Conservation (phyloP, 225 moss, liverwort and hornwort species). For the Sphagnum contortum region DNA sequence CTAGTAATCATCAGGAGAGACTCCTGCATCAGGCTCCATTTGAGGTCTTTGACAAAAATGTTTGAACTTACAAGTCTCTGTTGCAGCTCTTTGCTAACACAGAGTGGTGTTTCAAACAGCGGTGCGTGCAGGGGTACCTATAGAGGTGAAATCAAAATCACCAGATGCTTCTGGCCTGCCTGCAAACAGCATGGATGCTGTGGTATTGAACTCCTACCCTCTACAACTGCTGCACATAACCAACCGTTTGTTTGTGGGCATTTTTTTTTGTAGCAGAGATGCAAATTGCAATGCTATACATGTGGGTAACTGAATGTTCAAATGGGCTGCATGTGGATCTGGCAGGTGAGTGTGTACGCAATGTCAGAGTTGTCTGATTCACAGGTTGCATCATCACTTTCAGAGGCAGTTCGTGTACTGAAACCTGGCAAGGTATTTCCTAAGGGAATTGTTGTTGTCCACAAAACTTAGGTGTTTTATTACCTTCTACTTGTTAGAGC, state of each 20-base stretch:
- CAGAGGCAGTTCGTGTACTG: constrained; percentile 71
- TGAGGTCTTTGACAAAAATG: too few relatives aligned
- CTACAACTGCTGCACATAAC: too few relatives aligned
- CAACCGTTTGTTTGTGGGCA: too few relatives aligned
- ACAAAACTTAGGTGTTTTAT: not conserved
- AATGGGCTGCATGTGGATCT: not conserved
- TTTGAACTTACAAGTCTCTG: too few relatives aligned
- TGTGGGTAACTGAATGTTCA: too few relatives aligned
- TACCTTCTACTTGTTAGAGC: not conserved
- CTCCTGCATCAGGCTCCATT: too few relatives aligned
- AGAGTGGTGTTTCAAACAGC: constrained; percentile 27
- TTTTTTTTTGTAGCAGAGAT: too few relatives aligned
- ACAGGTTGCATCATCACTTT: constrained; percentile 44
- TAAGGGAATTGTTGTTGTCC: too few relatives aligned
- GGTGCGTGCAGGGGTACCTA: constrained; percentile 73
- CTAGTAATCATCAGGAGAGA: too few relatives aligned
- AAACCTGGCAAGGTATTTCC: constrained; percentile 85
- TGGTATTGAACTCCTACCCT: constrained; percentile 33
- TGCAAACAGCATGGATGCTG: constrained; percentile 84
- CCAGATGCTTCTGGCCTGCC: constrained; percentile 46
- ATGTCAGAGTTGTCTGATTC: constrained; percentile 73
- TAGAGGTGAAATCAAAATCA: constrained; percentile 33
- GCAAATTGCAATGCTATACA: too few relatives aligned
- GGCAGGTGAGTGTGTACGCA: constrained; percentile 85
- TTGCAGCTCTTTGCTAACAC: not conserved